A percentile compares a stretch with the other conserved stretches of the same genome.
Evolutionary conservation across 352 stramenopile genomes (phyloP).

Genomic region (Phytophthora crassamura): DNA sequence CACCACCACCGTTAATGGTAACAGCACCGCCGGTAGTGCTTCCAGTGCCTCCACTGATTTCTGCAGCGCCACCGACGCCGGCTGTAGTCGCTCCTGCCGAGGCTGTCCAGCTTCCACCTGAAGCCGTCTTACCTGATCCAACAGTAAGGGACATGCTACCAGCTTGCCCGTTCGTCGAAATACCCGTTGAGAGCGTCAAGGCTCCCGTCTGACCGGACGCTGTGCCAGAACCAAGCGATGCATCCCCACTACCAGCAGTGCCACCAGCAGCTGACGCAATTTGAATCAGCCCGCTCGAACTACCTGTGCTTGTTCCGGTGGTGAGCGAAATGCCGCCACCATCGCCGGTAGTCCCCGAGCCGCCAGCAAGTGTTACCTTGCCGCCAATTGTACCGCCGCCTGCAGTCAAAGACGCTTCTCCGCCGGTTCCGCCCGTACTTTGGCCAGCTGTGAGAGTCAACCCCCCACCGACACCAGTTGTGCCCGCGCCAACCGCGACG

Average conservation of each 20-base stretch:
- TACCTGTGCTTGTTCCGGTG: conserved; percentile 42
- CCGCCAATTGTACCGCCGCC: conserved; percentile 44
- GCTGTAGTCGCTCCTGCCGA: conserved; percentile 30
- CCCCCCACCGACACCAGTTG: conserved; percentile 28
- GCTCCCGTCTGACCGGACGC: conserved; percentile 43
- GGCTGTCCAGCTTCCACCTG: conserved; percentile 34
- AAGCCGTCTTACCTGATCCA: conserved; percentile 26
- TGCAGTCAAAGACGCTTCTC: conserved; percentile 26
- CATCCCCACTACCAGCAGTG: conserved; percentile 28
- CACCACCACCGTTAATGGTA: conserved; percentile 35
- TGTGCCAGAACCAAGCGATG: conserved; percentile 32
- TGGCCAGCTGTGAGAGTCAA: conserved; percentile 35
- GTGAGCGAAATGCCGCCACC: conserved; percentile 55
- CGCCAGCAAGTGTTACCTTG: conserved; percentile 41
- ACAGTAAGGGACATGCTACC: conserved; percentile 47
- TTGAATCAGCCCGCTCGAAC: conserved; percentile 31
- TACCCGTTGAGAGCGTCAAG: conserved; percentile 50
- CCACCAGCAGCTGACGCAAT: conserved; percentile 31
- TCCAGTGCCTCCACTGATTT: conserved; percentile 41
- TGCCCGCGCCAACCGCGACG: conserved; percentile 41
- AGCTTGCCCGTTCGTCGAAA: conserved; percentile 36
- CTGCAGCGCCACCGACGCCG: conserved; percentile 38
- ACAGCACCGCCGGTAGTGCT: conserved; percentile 39
- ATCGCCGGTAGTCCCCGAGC: conserved; percentile 40
- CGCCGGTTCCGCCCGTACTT: conserved; percentile 38